Base-by-base conservation (phyloP, 2,329 filamentous ascomycete species). In the Bipolaris zeicola region DNA sequence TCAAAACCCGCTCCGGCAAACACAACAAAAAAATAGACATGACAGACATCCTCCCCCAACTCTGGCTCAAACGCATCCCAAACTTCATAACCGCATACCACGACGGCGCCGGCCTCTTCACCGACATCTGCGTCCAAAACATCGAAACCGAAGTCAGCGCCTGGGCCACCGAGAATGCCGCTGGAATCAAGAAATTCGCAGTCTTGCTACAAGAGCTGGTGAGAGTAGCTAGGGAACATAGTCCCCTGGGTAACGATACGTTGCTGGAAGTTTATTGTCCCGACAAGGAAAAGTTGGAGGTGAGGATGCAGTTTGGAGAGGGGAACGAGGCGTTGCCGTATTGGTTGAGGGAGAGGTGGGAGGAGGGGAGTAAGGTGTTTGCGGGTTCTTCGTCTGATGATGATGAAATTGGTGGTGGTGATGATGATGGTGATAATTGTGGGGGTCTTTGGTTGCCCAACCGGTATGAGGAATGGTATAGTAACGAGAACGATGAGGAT, bases 31-130 rank as follows among this genome's bases (percentile, higher is more conserved):
- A 69, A 0, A 72, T 73, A 24, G 60, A 80, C 8, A 72, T 83
- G 52, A 55, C 52, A 3, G 76, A 80, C 13, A 71, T 81, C 48
- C 62, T 81, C 16, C 78, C 77, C 4, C 72, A 77, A 5, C 72
- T 85, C 6, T 86, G 82, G 82, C 39, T 82, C 13, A 71, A 76
- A 20, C 83, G 85, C 60, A 80, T 81, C 24, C 77, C 80, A 0
- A 82, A 80, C 52, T 81, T 85, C 55, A 70, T 85, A 33, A 60
- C 84, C 18, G 83, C 81, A 0, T 82, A 80, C 55, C 83, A 86
- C 62, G 58, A 77, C 7, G 64, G 52, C 6, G 76, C 77, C 5
- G 73, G 72, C 2, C 33, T 74, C 0, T 85, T 85, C 62, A 50
- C 76, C 14, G 70, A 81, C 13, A 75, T 81, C 36, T 64, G 58